Conservation (phyloP, 305 asterid species). For the Stenogyne calaminthoides region DNA sequence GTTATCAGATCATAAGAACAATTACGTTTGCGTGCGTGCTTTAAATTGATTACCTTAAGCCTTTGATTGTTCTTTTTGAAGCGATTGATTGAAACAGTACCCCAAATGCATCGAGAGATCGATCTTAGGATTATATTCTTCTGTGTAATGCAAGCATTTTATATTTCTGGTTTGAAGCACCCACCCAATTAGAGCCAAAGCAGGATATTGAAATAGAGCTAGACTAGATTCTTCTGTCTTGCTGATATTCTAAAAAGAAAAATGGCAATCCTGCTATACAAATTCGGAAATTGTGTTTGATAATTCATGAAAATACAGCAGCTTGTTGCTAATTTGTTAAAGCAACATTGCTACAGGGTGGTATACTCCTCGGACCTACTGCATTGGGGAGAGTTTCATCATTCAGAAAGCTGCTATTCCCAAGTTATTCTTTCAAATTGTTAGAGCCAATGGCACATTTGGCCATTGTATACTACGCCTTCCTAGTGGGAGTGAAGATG, state of each 20-base stretch:
- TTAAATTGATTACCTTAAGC: neutral
- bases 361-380: constrained; percentile 79
- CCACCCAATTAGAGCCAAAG: neutral
- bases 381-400: constrained; percentile 48
- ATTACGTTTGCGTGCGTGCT: neutral
- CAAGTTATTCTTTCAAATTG: constrained; percentile 57
- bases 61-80: neutral
- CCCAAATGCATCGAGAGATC: neutral
- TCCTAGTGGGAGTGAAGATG: constrained; percentile 75
- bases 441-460: constrained; percentile 92
- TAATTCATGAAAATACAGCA: constrained; percentile 4
- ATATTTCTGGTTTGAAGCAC: neutral
- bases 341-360: constrained; percentile 50
- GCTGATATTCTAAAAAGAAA: neutral
- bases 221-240: neutral
- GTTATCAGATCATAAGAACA: neutral
- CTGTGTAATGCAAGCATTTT: neutral
- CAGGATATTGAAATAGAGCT: neutral
- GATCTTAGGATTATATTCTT: neutral
- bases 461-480: constrained; percentile 64
- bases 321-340: neutral
- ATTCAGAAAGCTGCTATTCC: constrained; percentile 51
- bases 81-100: neutral
- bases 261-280: neutral
- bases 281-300: neutral